A percentile compares a stretch with the other conserved stretches of the same genome.
These are phyloP conservation scores for Gossypium gossypioides DNA, from an alignment of 441 rosid species.

Conservation along the genomic window DNA sequence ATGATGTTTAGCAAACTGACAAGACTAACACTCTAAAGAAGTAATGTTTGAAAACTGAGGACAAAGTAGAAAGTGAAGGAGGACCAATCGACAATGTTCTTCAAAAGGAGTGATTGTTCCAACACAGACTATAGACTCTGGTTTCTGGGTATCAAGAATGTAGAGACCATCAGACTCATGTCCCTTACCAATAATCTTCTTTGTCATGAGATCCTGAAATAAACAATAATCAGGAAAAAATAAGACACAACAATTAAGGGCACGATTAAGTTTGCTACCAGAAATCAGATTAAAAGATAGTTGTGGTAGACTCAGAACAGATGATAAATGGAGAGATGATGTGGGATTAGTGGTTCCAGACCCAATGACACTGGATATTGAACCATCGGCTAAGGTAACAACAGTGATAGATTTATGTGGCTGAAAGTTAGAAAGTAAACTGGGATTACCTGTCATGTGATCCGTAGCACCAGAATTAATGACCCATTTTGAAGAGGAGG, in stretches of 20 bases:
- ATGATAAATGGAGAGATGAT: neutral
- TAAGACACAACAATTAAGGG: neutral
- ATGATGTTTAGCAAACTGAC: too few relatives aligned
- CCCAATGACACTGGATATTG: neutral
- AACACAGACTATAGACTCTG: too few relatives aligned
- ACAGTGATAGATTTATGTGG: neutral
- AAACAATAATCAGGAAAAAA: neutral
- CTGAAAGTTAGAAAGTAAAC: neutral
- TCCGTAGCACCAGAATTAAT: neutral
- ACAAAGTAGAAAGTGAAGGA: too few relatives aligned
- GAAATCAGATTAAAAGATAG: neutral
- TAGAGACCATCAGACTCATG: too few relatives aligned
- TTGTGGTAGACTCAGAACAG: neutral
- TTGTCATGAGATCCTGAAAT: too few relatives aligned
- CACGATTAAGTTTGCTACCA: neutral
- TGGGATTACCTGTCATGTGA: neutral
- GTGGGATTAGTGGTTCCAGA: neutral
- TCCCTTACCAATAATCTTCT: too few relatives aligned
- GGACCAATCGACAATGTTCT: too few relatives aligned
- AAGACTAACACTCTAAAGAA: too few relatives aligned
- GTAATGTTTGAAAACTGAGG: too few relatives aligned
- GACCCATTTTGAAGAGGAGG: neutral
- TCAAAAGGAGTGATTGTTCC: too few relatives aligned
- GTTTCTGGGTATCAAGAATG: too few relatives aligned
- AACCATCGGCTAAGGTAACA: neutral